Evolutionary conservation across 306 rosid species (phyloP), one percentile per base, ranked within the genome.

Genomic region (Castanospermum australe): DNA sequence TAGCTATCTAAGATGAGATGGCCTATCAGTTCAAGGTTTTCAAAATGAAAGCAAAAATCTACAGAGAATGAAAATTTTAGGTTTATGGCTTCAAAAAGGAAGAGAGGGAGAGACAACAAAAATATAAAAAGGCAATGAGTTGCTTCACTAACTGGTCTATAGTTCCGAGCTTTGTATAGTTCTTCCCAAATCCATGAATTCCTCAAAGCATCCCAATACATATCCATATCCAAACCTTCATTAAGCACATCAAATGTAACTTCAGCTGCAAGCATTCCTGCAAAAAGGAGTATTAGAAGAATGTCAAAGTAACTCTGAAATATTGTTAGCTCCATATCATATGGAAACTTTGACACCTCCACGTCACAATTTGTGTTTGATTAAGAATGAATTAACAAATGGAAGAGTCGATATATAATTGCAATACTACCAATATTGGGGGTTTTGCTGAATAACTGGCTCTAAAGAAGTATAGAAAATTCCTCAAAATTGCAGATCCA

Each of bases 241-340:
- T 79, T 80, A 72, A 95, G 90, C 47, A 67, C 81, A n/a, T 75
- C 74, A 60, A 88, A 95, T 79, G 94, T 79, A 87, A 81, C 89
- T 88, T 95, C 97, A 48, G 99, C 98, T 18, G 99, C 99, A 73
- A 95, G 90, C 96, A 95, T 95, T 81, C 99, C 99, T 95, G 51
- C 71, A 82, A 80, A 76, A 66, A 76, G 42, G 18, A 45, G 57
- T 42, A 80, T 24, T 22, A 57, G n/a, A 18, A 4, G 3, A 62
- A 76, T 60, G 38, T 41, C 64, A 35, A 41, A 65, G 54, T 17
- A 78, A 64, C 62, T 61, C 9, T 50, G 48, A 67, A 78, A 52
- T 18, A 24, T 54, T 54, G 39, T 24, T 75, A 69, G 50, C 12
- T 63, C 39, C n/a, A 32, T 65, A 15, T 70, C 52, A 70, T 14